Percentiles rank a stretch among this genome's conserved stretches.
Evolutionary conservation across 371 early-diverging fungal genomes (phyloP).

Genomic region (Apophysomyces ossiformis): DNA sequence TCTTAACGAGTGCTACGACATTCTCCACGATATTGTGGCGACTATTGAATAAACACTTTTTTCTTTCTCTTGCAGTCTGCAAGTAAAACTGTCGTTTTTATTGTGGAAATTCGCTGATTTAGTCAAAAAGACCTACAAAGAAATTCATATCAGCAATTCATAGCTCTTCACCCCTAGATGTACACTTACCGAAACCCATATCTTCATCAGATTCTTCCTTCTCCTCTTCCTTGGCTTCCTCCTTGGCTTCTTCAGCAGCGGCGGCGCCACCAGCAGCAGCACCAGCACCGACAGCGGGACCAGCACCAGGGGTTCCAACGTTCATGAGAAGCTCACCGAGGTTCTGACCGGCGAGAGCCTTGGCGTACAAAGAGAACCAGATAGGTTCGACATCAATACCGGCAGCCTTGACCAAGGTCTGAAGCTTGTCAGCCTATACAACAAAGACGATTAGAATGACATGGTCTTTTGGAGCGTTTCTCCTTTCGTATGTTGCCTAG

Average conservation of each 20-base stretch:
- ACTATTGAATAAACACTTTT: constrained; percentile 19
- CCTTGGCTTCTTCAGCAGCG: constrained; percentile 60
- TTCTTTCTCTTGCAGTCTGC: constrained; percentile 1
- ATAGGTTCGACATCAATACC: constrained; percentile 92
- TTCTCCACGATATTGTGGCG: constrained; percentile 74
- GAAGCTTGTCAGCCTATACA: constrained; percentile 90
- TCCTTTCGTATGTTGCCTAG: background rate
- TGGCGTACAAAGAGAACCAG: constrained; percentile 95
- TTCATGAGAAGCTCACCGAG: constrained; percentile 87
- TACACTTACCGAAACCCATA: constrained; percentile 82
- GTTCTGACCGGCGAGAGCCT: constrained; percentile 95
- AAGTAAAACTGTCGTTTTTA: constrained; percentile 13
- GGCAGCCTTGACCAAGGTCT: constrained; percentile 88
- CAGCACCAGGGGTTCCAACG: constrained; percentile 85
- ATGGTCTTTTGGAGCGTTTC: background rate
- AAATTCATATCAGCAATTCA: background rate
- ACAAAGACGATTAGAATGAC: background rate
- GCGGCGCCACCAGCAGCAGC: constrained; percentile 53
- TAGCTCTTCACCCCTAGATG: background rate
- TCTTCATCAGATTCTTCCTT: constrained; percentile 91
- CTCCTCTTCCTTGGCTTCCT: constrained; percentile 71
- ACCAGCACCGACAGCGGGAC: constrained; percentile 65
- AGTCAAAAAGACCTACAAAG: constrained; percentile 18
- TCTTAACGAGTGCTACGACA: constrained; percentile 88
- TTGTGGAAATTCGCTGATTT: constrained; percentile 14